Conservation (phyloP, 495 filamentous ascomycete species). For the Podospora australis region DNA sequence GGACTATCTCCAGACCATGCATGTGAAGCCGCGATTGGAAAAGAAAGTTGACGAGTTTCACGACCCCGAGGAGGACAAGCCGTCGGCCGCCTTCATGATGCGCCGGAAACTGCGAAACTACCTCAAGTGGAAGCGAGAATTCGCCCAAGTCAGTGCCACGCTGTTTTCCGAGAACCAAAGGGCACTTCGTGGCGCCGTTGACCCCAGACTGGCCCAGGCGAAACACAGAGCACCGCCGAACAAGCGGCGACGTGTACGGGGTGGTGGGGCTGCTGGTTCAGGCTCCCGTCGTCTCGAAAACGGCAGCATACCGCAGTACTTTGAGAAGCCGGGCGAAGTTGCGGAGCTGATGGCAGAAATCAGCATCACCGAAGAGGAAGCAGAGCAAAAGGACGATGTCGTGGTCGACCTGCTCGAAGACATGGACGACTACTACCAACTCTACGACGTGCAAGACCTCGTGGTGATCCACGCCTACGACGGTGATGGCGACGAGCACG, state of each 20-base stretch:
- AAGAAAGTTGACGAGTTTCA: constrained; percentile 31
- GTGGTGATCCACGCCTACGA: constrained; percentile 84
- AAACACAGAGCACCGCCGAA: constrained; percentile 61
- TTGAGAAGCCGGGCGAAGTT: constrained; percentile 44
- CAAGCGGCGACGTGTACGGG: constrained; percentile 84
- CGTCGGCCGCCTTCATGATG: constrained; percentile 84
- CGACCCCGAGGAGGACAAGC: constrained; percentile 45
- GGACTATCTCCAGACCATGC: constrained; percentile 88
- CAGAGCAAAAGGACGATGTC: constrained; percentile 69
- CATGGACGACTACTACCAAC: constrained; percentile 86
- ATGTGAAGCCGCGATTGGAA: constrained; percentile 54
- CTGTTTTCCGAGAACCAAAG: constrained; percentile 75
- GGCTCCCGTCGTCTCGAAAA: constrained; percentile 42
- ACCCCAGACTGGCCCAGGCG: constrained; percentile 36
- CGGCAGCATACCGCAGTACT: constrained; percentile 43
- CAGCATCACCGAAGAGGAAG: constrained; percentile 72
- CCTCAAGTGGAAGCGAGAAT: constrained; percentile 84
- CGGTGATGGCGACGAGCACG: constrained; percentile 91
- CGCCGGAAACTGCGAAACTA: constrained; percentile 80
- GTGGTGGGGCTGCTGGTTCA: constrained; percentile 57
- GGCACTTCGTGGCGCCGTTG: constrained; percentile 57
- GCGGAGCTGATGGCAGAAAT: constrained; percentile 59
- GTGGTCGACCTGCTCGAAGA: constrained; percentile 74
- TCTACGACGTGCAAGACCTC: constrained; percentile 87
- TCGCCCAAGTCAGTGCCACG: constrained; percentile 71